Conservation (phyloP, 2,329 filamentous ascomycete genomes). For the Dothideomycetes sp. region DNA sequence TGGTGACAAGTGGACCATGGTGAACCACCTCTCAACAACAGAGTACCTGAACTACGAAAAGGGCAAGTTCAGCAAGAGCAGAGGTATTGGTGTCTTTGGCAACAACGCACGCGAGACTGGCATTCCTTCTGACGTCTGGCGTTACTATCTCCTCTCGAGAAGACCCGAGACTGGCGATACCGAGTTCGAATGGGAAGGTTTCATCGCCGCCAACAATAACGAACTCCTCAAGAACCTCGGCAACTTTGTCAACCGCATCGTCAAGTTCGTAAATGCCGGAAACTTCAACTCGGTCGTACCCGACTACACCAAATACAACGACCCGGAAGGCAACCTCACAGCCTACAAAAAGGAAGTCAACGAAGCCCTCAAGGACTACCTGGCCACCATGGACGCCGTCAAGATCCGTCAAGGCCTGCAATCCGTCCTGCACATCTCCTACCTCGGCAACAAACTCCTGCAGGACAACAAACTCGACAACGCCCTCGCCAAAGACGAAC, state of each 20-base stretch:
- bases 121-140: slow-evolving; percentile 78
- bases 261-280: slow-evolving; percentile 65
- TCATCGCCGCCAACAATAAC: slow-evolving; percentile 79
- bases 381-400: slow-evolving; percentile 59
- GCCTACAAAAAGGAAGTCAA: slow-evolving; percentile 54
- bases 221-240: slow-evolving; percentile 71
- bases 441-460: slow-evolving; percentile 49
- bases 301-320: slow-evolving; percentile 38
- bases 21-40: slow-evolving; percentile 79
- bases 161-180: slow-evolving; percentile 79
- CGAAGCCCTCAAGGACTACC: slow-evolving; percentile 55
- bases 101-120: slow-evolving; percentile 82
- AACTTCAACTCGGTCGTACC: slow-evolving; percentile 60
- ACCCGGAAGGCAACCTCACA: slow-evolving; percentile 20
- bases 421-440: slow-evolving; percentile 58
- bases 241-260: slow-evolving; percentile 48
- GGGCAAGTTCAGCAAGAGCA: slow-evolving; percentile 88
- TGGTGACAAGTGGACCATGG: slow-evolving; percentile 76
- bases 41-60: slow-evolving; percentile 85
- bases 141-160: slow-evolving; percentile 80
- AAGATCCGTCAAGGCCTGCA: slow-evolving; percentile 60
- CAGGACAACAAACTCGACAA: slow-evolving; percentile 56
- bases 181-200: slow-evolving; percentile 81
- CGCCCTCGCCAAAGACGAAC: slow-evolving; percentile 49
- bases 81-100: slow-evolving; percentile 83